Conservation (phyloP, 2,329 filamentous ascomycete genomes). For the Endoconidiophora polonica region DNA sequence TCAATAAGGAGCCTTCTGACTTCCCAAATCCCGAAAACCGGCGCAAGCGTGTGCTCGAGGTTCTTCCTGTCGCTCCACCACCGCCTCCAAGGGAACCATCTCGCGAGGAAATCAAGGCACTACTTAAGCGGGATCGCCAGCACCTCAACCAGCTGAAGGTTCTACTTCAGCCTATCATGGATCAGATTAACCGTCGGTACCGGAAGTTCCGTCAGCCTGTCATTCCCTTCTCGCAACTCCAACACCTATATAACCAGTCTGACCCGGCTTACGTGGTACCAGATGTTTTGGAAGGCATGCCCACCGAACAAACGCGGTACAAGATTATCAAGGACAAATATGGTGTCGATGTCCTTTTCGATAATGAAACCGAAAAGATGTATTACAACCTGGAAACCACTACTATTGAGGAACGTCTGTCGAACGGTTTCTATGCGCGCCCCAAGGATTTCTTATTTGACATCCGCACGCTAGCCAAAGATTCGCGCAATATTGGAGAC, state of each 20-base stretch:
- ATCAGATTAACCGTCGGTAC: slow-evolving; percentile 82
- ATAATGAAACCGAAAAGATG: slow-evolving; percentile 63
- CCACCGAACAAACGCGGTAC: slow-evolving; percentile 50
- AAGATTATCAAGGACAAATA: slow-evolving; percentile 66
- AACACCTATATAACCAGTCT: slow-evolving; percentile 70
- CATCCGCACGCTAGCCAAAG: slow-evolving; percentile 68
- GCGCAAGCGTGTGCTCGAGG: slow-evolving; percentile 69
- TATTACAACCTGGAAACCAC: slow-evolving; percentile 90
- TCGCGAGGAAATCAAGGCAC: slow-evolving; percentile 64
- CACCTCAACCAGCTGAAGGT: slow-evolving; percentile 78
- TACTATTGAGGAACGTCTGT: slow-evolving; percentile 88
- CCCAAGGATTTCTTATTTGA: slow-evolving; percentile 81
- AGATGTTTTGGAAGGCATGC: slow-evolving; percentile 30
- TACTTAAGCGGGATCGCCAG: slow-evolving; percentile 69
- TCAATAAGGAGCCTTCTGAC: slow-evolving; percentile 63
- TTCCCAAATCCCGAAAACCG: slow-evolving; percentile 78
- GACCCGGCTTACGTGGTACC: slow-evolving; percentile 54
- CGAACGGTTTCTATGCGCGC: slow-evolving; percentile 88
- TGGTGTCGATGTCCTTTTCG: slow-evolving; percentile 57
- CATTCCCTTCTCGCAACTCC: slow-evolving; percentile 55
- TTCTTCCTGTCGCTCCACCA: slow-evolving; percentile 57
- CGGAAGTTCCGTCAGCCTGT: slow-evolving; percentile 71
- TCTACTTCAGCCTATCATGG: slow-evolving; percentile 85
- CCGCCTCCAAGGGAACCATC: slow-evolving; percentile 50
- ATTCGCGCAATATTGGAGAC: slow-evolving; percentile 70